Evolutionary conservation across 192 early-diverging fungal genomes (phyloP), one percentile per base, ranked within the genome.

Genomic region (Coemansia sp.): DNA sequence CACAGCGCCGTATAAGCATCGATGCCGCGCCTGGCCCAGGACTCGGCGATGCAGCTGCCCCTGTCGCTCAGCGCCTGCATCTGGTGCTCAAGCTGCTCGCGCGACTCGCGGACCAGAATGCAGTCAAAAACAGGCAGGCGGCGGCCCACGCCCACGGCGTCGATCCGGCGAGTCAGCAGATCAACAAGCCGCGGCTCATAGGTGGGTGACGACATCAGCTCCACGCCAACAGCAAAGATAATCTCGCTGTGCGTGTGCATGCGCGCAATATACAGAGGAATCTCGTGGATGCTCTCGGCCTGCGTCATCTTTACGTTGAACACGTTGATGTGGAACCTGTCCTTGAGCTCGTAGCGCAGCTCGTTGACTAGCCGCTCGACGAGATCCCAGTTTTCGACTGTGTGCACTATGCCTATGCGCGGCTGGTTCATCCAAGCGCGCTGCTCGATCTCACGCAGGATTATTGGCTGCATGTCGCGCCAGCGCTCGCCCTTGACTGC

Each of bases 11-110:
- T 64, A 37, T 47, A 72, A 3, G 73, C 41, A 46, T 82, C 79
- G 15, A 82, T 73, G 4, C 70, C 79, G 3, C 79, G 65, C 15
- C 59, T 68, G n/a, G 79, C 79, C 79, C 79, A 82, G 19, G 19
- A 22, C 40, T 56, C 39, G 3, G 63, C 77, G 27, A 74, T 20
- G 27, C 62, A 15, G 11, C 22, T 14, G 11, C 36, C 19, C 14
- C 11, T 4, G 9, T 43, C 35, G 12, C 32, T 43, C n/a, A 62
- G 38, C 6, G 2, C 27, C 17, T 27, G 25, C 8, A 65, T 11
- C 17, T 75, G 65, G 6, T 10, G 22, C 4, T 35, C 57, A 0
- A 80, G 38, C 49, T 68, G 62, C 38, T 62, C 60, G 1, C 5
- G 19, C 36, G 20, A 36, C 22, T 81, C 69, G 45, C 69, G 42